Evolutionary conservation across 2,329 filamentous ascomycete species (phyloP).

Genomic region (Penicillium brasilianum): DNA sequence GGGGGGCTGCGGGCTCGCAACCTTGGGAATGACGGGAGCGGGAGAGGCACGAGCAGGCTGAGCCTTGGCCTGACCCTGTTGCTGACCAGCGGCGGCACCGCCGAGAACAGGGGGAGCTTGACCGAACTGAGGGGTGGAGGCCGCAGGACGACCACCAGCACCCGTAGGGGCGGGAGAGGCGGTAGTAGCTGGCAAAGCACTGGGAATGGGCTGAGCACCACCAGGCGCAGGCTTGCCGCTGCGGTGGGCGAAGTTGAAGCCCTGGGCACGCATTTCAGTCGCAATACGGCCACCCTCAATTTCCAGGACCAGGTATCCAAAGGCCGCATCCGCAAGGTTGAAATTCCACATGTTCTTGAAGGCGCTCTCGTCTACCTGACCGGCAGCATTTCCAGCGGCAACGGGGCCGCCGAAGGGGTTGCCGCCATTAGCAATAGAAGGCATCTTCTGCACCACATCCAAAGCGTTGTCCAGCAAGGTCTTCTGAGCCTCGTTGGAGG

Average conservation of each 20-base stretch:
- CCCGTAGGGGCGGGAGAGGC: conserved; percentile 45
- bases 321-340: conserved; percentile 95
- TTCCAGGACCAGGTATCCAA: conserved; percentile 93
- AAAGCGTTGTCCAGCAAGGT: conserved; percentile 89
- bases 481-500: conserved; percentile 91
- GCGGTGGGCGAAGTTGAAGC: conserved; percentile 98
- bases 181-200: conserved; percentile 38
- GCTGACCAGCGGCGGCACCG: conserved; percentile 36
- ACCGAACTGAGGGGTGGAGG: conserved; percentile 47
- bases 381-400: conserved; percentile 70
- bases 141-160: conserved; percentile 43
- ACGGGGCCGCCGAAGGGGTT: conserved; percentile 93
- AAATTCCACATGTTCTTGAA: conserved; percentile 99
- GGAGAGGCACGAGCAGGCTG: conserved; percentile 46
- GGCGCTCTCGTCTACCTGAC: conserved; percentile 95
- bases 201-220: conserved; percentile 38
- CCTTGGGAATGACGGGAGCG: conserved; percentile 49
- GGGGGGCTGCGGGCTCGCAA: conserved; percentile 44
- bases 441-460: conserved; percentile 97
- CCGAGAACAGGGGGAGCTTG: conserved; percentile 45
- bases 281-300: conserved; percentile 95
- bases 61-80: conserved; percentile 38
- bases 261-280: conserved; percentile 97
- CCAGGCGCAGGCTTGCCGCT: conserved; percentile 72
- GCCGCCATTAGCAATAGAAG: conserved; percentile 87